Conservation (phyloP, 176 grass and related monocot species). For the Aegilops tauschii region DNA sequence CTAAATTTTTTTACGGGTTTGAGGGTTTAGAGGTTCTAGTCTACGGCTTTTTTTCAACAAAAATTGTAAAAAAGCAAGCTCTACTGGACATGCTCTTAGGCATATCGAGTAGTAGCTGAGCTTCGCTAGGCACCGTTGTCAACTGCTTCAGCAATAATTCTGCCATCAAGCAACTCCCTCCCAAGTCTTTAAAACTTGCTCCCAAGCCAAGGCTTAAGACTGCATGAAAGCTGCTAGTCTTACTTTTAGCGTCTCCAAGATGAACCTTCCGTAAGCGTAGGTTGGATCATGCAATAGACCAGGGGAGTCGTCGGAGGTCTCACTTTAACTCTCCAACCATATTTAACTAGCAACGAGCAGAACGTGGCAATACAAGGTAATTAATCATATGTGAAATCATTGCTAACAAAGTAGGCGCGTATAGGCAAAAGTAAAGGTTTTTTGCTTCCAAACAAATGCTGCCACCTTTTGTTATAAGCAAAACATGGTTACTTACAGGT, state of each 20-base stretch:
- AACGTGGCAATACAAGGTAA: not conserved
- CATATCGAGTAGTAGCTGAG: slow-evolving; percentile 18
- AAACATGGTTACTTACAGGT: too few relatives aligned
- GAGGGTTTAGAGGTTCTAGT: too few relatives aligned
- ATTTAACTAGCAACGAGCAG: not conserved
- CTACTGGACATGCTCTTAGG: not conserved
- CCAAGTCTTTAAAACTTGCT: not conserved
- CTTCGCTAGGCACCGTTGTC: not conserved
- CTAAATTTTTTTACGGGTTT: too few relatives aligned
- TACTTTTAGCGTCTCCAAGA: not conserved
- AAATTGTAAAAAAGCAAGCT: too few relatives aligned
- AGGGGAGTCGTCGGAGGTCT: not conserved
- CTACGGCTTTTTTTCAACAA: too few relatives aligned
- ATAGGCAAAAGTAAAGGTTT: not conserved
- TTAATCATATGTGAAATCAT: not conserved
- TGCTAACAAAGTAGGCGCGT: not conserved
- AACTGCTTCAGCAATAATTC: slow-evolving; percentile 28
- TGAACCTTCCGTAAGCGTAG: not conserved
- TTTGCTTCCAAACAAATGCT: too few relatives aligned
- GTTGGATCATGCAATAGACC: not conserved
- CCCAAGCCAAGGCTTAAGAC: not conserved
- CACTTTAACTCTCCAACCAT: not conserved
- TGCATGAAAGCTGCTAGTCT: not conserved
- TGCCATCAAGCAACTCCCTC: not conserved
- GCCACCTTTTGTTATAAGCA: too few relatives aligned